Evolutionary conservation across 2,329 filamentous ascomycete species (phyloP).

Genomic region (Aspergillus sergii): DNA sequence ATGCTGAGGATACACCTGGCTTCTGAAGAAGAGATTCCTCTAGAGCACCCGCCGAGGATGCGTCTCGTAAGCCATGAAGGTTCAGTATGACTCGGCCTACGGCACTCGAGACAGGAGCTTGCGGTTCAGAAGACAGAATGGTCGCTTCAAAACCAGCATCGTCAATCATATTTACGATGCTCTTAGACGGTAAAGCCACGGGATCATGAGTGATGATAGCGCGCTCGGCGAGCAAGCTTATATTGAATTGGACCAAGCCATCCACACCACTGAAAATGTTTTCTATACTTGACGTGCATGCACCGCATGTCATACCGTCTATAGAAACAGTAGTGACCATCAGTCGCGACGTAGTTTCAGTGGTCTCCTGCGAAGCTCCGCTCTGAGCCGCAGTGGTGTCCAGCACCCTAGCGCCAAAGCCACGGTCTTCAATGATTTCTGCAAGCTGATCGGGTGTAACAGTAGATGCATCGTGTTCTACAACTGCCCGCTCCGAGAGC

Average conservation of each 20-base stretch:
- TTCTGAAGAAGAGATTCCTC: slow-evolving; percentile 68
- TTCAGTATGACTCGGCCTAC: slow-evolving; percentile 74
- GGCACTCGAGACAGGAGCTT: slow-evolving; percentile 57
- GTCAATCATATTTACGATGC: slow-evolving; percentile 82
- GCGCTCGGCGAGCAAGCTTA: slow-evolving; percentile 89
- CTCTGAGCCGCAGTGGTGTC: slow-evolving; percentile 61
- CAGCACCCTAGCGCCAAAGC: slow-evolving; percentile 78
- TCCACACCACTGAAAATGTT: slow-evolving; percentile 75
- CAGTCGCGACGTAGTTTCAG: slow-evolving; percentile 37
- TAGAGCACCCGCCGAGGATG: slow-evolving; percentile 70
- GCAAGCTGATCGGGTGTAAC: slow-evolving; percentile 58
- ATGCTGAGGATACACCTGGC: slow-evolving; percentile 73
- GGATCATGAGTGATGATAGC: slow-evolving; percentile 86
- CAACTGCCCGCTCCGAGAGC: slow-evolving; percentile 80
- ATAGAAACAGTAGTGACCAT: slow-evolving; percentile 84
- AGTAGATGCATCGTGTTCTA: slow-evolving; percentile 70
- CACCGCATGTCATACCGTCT: slow-evolving; percentile 96
- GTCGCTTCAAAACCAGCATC: slow-evolving; percentile 86
- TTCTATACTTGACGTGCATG: slow-evolving; percentile 91
- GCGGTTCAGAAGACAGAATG: slow-evolving; percentile 74
- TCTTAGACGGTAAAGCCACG: slow-evolving; percentile 67
- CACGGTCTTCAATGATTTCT: slow-evolving; percentile 66
- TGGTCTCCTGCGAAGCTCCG: slow-evolving; percentile 33
- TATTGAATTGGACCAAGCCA: slow-evolving; percentile 86
- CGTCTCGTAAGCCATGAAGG: slow-evolving; percentile 76